Evolutionary conservation across 495 filamentous ascomycete genomes (phyloP), one percentile per base, ranked within the genome.

Genomic region (Apodospora peruviana): DNA sequence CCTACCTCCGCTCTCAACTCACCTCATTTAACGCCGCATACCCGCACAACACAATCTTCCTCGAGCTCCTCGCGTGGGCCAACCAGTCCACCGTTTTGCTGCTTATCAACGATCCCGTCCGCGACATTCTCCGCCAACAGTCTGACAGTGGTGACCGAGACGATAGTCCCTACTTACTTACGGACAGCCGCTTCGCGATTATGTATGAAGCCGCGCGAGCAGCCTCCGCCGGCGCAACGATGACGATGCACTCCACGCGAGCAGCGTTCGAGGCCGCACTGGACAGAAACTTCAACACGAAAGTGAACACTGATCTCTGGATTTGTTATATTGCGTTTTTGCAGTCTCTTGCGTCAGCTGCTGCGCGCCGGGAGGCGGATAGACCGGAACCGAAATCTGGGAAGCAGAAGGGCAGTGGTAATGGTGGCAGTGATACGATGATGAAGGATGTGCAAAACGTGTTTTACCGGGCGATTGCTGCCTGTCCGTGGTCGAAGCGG

Each of bases 401-500:
- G 18, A 71, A 69, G 45, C 1, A 47, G 12, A 20, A 40, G 19
- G 3, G 40, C 19, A 14, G 39, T 24, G 17, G 24, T 37, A 39
- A 40, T 7, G n/a, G 34, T 10, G 27, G 27, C 16, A 29, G 23
- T 4, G 39, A 48, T 18, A 3, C 35, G 1, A 5, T 24, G 16
- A n/a, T 17, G 2, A 21, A 38, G 16, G 18, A 20, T 9, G 52
- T 67, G 2, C 67, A 62, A 49, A 60, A 61, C 4, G 78, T 85
- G 11, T 75, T 87, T 43, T 87, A 83, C 66, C 76, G 87, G 65
- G 88, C 84, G 16, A 60, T 90, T 32, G 71, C 73, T 35, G 73
- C 77, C 2, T 90, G 87, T 65, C 86, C 87, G 1, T 87, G 87
- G 87, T 81, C 79, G 1, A 93, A 90, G 64, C 79, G 82, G 48